Percentiles rank a stretch among this genome's conserved stretches.
Evolutionary conservation across 2,329 filamentous ascomycete genomes (phyloP).

Genomic region (Trichoderma sp.): DNA sequence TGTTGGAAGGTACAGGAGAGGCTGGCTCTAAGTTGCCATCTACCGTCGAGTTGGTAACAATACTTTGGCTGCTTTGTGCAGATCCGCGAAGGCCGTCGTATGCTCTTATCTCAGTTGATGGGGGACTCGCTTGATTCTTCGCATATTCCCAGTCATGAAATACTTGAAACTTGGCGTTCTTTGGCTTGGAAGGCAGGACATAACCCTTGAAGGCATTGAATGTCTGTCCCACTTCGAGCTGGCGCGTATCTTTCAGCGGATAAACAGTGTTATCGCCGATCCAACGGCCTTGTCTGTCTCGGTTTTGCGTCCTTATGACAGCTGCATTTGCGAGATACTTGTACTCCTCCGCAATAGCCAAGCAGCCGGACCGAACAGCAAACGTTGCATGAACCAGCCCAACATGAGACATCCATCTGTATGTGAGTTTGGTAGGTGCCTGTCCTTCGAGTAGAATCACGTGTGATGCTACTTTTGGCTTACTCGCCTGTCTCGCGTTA

Average conservation of each 20-base stretch:
- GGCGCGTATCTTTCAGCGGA: constrained; percentile 18
- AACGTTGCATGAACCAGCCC: constrained; percentile 28
- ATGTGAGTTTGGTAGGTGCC: constrained; percentile 21
- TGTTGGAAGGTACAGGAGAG: not conserved
- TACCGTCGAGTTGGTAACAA: no score
- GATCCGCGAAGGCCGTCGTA: not conserved
- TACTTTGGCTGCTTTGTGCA: not conserved
- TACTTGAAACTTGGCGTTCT: not conserved
- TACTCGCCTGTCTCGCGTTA: constrained; percentile 21
- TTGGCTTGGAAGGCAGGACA: not conserved
- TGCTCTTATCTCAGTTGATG: not conserved
- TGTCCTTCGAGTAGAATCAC: constrained; percentile 25
- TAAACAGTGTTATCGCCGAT: constrained; percentile 20
- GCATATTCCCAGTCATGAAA: not conserved
- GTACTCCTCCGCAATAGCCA: constrained; percentile 20
- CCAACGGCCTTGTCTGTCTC: constrained; percentile 9
- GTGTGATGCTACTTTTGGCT: constrained; percentile 21
- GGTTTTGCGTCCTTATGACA: constrained; percentile 23
- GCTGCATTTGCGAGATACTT: constrained; percentile 22
- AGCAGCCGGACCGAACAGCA: constrained; percentile 24
- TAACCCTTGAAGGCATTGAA: not conserved
- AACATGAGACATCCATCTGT: constrained; percentile 29
- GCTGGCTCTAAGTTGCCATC: not conserved
- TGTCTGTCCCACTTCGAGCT: not conserved
- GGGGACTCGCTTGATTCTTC: not conserved